phyloP scores from a whole-genome alignment of 73 alveolate species.

The Tetrahymena elliotti region DNA sequence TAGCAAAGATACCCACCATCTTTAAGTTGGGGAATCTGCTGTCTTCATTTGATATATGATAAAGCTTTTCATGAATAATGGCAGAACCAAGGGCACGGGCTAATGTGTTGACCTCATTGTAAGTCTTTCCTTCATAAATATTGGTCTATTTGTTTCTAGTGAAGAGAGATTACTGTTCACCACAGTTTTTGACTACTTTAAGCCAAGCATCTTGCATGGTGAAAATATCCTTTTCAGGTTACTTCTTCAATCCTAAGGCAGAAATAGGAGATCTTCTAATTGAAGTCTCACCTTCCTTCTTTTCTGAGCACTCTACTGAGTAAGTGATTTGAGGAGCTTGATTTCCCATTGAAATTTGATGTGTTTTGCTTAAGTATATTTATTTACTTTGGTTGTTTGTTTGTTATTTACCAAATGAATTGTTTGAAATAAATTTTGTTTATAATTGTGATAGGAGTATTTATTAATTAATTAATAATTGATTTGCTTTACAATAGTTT shows the following conservation, averaged over 20 bases:
- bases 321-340: constrained; percentile 18
- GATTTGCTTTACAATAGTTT: neutral
- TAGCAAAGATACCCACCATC: constrained; percentile 59
- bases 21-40: neutral
- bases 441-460: neutral
- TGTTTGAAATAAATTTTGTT: neutral
- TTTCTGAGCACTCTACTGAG: constrained; percentile 54
- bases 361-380: neutral
- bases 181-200: neutral
- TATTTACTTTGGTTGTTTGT: neutral
- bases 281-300: constrained; percentile 67
- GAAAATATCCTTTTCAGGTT: neutral
- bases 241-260: constrained; percentile 17
- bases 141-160: neutral
- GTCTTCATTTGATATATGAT: constrained; percentile 6
- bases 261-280: constrained; percentile 55
- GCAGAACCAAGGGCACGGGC: constrained; percentile 41
- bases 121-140: constrained; percentile 55
- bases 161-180: neutral
- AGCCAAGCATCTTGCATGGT: neutral
- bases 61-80: constrained; percentile 27
- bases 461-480: too few relatives aligned
- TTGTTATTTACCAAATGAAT: neutral
- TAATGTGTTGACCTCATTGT: constrained; percentile 44
- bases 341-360: neutral